Base-by-base conservation (phyloP, 306 rosid genomes). In the Argentina anserina region DNA sequence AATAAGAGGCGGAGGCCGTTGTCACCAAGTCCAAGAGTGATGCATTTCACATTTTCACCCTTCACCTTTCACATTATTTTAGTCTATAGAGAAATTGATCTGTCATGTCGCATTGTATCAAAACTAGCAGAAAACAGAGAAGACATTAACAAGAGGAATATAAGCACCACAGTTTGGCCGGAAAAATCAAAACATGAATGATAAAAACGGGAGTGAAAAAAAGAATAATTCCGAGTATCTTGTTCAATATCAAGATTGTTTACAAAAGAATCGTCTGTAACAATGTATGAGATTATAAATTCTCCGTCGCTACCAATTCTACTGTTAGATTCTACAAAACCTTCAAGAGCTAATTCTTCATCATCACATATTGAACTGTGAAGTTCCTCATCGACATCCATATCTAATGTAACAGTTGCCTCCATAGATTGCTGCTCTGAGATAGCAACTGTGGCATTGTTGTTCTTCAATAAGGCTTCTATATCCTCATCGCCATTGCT, bases 201-300 rank as follows among this genome's bases (percentile, higher is more conserved):
- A 71, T 9, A 37, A 69, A 46, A 23, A 43, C 41, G 47, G 43
- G 26, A 64, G 55, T 45, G 59, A 53, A 67, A 34, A 53, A 45
- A 39, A 50, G 8, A 43, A 69, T 40, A 69, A 65, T 14, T 42
- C 4, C 74, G 65, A 63, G 53, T 37, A 5, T 55, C 37, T 34
- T 21, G 61, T 80, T 65, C 76, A 67, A 73, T 59, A 17, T 49
- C 41, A 17, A 75, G 50, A 73, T 20, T 77, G 59, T 15, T 15
- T 63, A 76, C 80, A 71, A 70, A 66, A 53, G 41, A 58, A 41
- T 29, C 76, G 71, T 77, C 82, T 46, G 26, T 39, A 31, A 67
- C 56, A 70, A 46, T 10, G 59, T 25, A 50, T 52, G 25, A 71
- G 45, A 55, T 67, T 26, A 67, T 46, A 29, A 69, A 63, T 26